A percentile compares a stretch with the other conserved stretches of the same genome.
Evolutionary conservation across 2,329 filamentous ascomycete genomes (phyloP).

Genomic region (Arthrobotrys megalospora): DNA sequence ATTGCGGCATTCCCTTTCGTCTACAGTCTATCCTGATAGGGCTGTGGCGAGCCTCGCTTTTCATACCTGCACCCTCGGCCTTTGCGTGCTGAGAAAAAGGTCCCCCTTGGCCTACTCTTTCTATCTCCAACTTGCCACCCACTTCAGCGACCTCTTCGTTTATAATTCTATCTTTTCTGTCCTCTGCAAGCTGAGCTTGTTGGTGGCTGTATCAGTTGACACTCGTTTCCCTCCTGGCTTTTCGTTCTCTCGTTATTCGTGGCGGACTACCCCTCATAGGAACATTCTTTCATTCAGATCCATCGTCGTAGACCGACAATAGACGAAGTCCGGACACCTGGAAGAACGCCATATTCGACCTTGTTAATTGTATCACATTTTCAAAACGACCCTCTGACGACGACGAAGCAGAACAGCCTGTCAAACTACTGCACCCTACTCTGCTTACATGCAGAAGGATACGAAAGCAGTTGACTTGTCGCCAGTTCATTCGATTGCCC

Average conservation of each 20-base stretch:
- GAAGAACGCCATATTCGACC: slow-evolving; percentile 18
- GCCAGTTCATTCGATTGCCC: slow-evolving; percentile 58
- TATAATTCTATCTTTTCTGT: slow-evolving; percentile 1
- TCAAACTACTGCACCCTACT: slow-evolving; percentile 44
- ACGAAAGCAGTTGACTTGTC: slow-evolving; percentile 59
- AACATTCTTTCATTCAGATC: slow-evolving; percentile 39
- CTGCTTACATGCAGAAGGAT: slow-evolving; percentile 55
- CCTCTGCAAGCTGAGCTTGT: slow-evolving; percentile 54
- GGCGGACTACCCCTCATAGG: slow-evolving; percentile 51
- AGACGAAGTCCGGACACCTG: slow-evolving; percentile 33
- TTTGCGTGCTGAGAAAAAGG: slow-evolving; percentile 9
- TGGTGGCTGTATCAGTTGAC: slow-evolving; percentile 35
- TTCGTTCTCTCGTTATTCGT: slow-evolving; percentile 44
- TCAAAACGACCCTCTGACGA: slow-evolving; percentile 18
- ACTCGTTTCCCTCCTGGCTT: slow-evolving; percentile 38
- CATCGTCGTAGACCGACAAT: slow-evolving; percentile 56
- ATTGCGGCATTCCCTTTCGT: slow-evolving; percentile 43
- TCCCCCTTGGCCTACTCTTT: slow-evolving; percentile 14
- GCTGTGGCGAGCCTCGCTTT: slow-evolving; percentile 44
- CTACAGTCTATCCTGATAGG: slow-evolving; percentile 43
- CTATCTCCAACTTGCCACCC: slow-evolving; percentile 8
- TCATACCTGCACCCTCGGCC: slow-evolving; percentile 24
- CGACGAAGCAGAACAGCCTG: slow-evolving; percentile 38
- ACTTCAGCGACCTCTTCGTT: slow-evolving; percentile 24
- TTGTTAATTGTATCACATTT: slow-evolving; percentile 41